phyloP scores from a whole-genome alignment of 371 early-diverging fungal species.

The Aphelidium insulamus region DNA sequence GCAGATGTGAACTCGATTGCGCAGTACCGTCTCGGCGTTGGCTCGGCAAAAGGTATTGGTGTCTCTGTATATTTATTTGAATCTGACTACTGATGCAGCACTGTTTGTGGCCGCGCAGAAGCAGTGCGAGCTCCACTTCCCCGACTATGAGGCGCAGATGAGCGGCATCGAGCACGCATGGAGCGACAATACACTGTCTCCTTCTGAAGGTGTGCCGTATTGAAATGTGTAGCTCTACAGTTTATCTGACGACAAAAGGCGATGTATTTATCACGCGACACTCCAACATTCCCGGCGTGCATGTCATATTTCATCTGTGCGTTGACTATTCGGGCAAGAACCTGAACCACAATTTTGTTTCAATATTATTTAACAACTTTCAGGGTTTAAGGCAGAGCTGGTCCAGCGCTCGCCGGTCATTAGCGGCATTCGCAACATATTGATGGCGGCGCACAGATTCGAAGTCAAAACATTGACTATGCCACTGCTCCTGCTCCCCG shows the following conservation, averaged over 20 bases:
- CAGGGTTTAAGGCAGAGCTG: slow-evolving; percentile 13
- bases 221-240: no score
- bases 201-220: no score
- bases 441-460: slow-evolving; percentile 32
- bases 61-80: background rate
- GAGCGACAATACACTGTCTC: no score
- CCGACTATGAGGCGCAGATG: slow-evolving; percentile 38
- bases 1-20: slow-evolving; percentile 24
- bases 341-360: background rate
- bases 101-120: slow-evolving; percentile 38
- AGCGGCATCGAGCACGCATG: slow-evolving; percentile 23
- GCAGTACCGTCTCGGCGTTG: slow-evolving; percentile 7
- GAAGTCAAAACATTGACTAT: slow-evolving; percentile 38
- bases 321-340: slow-evolving; percentile 22
- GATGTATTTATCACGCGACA: slow-evolving; percentile 51
- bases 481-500: slow-evolving; percentile 38
- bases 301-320: slow-evolving; percentile 47
- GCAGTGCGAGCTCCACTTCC: slow-evolving; percentile 55
- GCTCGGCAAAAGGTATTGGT: slow-evolving; percentile 32
- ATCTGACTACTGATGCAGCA: slow-evolving; percentile 8
- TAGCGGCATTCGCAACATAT: slow-evolving; percentile 33
- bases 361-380: background rate
- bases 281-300: slow-evolving; percentile 44
- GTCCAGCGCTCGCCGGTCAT: slow-evolving; percentile 24
- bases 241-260: no score